Percentiles rank a stretch among this genome's conserved stretches.
Evolutionary conservation across 2,329 filamentous ascomycete genomes (phyloP).

Genomic region (Allantophomopsis lycopodina): DNA sequence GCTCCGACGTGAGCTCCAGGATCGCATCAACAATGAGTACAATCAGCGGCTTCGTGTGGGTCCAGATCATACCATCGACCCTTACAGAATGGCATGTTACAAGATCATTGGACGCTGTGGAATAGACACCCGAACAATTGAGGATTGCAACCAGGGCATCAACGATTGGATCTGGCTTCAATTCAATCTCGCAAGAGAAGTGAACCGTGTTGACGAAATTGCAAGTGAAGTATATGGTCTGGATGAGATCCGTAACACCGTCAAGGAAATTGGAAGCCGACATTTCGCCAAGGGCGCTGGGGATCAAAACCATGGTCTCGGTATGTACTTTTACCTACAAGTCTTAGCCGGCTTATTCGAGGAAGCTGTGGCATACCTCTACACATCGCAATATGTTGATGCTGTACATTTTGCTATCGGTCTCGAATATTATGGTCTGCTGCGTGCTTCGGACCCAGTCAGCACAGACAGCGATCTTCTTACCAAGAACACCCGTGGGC

Average conservation of each 20-base stretch:
- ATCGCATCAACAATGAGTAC: conserved; percentile 82
- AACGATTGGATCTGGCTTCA: conserved; percentile 64
- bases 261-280: conserved; percentile 78
- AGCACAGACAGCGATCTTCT: conserved; percentile 58
- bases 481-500: conserved; percentile 50
- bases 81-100: conserved; percentile 94
- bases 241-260: conserved; percentile 59
- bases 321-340: conserved; percentile 88
- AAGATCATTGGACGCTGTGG: conserved; percentile 84
- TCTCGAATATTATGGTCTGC: conserved; percentile 75
- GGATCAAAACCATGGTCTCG: conserved; percentile 62
- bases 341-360: conserved; percentile 88
- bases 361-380: conserved; percentile 81
- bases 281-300: conserved; percentile 73
- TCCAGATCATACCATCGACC: conserved; percentile 77
- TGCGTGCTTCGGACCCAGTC: conserved; percentile 74
- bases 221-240: conserved; percentile 53
- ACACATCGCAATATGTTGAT: conserved; percentile 81
- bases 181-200: conserved; percentile 54
- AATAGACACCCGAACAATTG: conserved; percentile 47
- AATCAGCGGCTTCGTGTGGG: conserved; percentile 73
- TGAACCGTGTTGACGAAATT: conserved; percentile 47
- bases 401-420: conserved; percentile 91
- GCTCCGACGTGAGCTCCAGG: conserved; percentile 65
- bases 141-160: conserved; percentile 48